phyloP scores from a whole-genome alignment of 257 asterid genomes.

The Salvia splendens region DNA sequence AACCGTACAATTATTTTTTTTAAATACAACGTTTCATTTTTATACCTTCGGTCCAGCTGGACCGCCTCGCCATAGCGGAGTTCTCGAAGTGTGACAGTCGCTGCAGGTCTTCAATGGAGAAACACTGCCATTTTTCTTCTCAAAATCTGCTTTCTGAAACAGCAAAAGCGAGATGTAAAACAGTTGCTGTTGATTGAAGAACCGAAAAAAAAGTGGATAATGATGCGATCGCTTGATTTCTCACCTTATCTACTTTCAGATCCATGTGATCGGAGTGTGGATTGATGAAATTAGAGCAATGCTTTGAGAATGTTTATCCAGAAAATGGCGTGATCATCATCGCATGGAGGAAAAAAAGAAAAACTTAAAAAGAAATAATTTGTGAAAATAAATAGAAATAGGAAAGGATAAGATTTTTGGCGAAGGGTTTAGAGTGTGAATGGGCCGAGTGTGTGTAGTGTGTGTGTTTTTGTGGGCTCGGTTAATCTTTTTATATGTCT shows the following conservation, averaged over 20 bases:
- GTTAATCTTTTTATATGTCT: slow-evolving; percentile 34
- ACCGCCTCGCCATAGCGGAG: slow-evolving; percentile 98
- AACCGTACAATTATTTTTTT: too few relatives aligned
- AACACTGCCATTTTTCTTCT: slow-evolving; percentile 30
- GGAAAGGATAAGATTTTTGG: slow-evolving; percentile 11
- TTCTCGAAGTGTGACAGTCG: slow-evolving; percentile 72
- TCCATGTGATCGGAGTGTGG: slow-evolving; percentile 53
- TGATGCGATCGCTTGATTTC: slow-evolving; percentile 25
- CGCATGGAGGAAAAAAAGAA: background rate
- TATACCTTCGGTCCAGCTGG: slow-evolving; percentile 90
- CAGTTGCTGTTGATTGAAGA: slow-evolving; percentile 8
- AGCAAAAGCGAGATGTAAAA: background rate
- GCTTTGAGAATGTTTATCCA: background rate
- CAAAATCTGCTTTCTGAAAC: slow-evolving; percentile 54
- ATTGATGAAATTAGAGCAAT: background rate
- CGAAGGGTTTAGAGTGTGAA: slow-evolving; percentile 31
- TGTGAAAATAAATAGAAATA: background rate
- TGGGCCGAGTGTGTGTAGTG: slow-evolving; percentile 34
- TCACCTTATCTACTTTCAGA: slow-evolving; percentile 71
- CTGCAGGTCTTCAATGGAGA: slow-evolving; percentile 60
- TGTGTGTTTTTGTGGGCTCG: slow-evolving; percentile 38
- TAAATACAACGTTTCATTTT: too few relatives aligned
- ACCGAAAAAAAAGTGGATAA: background rate
- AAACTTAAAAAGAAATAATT: background rate
- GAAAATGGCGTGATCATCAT: slow-evolving; percentile 20